A percentile compares a stretch with the other conserved stretches of the same genome.
phyloP scores from a whole-genome alignment of 2,329 filamentous ascomycete genomes.

The Trichoderma citrinoviride region DNA sequence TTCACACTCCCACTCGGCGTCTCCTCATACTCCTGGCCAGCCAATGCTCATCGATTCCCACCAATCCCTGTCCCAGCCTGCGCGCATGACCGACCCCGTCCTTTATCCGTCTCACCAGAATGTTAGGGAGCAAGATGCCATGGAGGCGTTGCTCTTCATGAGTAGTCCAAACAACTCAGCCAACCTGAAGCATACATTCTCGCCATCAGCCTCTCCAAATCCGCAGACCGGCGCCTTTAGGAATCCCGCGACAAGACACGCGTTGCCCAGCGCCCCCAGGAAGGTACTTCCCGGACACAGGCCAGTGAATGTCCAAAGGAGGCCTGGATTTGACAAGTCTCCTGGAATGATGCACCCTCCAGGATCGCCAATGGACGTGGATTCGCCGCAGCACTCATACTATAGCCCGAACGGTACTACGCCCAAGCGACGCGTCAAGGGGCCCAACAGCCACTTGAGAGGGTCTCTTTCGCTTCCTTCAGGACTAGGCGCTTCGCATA shows the following conservation, averaged over 20 bases:
- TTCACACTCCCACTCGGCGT: slow-evolving; percentile 48
- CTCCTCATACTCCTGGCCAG: slow-evolving; percentile 45
- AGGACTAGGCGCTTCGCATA: slow-evolving; percentile 45
- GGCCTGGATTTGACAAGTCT: slow-evolving; percentile 49
- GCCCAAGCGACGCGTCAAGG: slow-evolving; percentile 45
- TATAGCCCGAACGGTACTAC: slow-evolving; percentile 36
- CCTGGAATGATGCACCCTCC: slow-evolving; percentile 37
- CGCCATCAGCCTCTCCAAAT: slow-evolving; percentile 41
- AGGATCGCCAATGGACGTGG: slow-evolving; percentile 49
- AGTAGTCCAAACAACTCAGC: slow-evolving; percentile 72
- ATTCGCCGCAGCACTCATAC: slow-evolving; percentile 36
- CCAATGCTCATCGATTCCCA: slow-evolving; percentile 32
- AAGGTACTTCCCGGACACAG: slow-evolving; percentile 53
- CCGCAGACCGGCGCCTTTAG: slow-evolving; percentile 26
- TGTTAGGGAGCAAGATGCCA: slow-evolving; percentile 73
- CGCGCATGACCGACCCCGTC: slow-evolving; percentile 47
- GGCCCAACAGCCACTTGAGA: slow-evolving; percentile 37
- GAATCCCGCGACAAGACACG: slow-evolving; percentile 30
- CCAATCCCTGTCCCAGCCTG: slow-evolving; percentile 34
- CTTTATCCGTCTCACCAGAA: slow-evolving; percentile 65
- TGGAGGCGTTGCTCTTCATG: slow-evolving; percentile 78
- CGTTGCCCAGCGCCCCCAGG: slow-evolving; percentile 49
- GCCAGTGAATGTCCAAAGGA: slow-evolving; percentile 42
- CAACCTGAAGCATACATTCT: slow-evolving; percentile 57
- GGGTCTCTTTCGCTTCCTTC: slow-evolving; percentile 49